phyloP scores from a whole-genome alignment of 352 stramenopile species.

The Sclerospora graminicola region DNA sequence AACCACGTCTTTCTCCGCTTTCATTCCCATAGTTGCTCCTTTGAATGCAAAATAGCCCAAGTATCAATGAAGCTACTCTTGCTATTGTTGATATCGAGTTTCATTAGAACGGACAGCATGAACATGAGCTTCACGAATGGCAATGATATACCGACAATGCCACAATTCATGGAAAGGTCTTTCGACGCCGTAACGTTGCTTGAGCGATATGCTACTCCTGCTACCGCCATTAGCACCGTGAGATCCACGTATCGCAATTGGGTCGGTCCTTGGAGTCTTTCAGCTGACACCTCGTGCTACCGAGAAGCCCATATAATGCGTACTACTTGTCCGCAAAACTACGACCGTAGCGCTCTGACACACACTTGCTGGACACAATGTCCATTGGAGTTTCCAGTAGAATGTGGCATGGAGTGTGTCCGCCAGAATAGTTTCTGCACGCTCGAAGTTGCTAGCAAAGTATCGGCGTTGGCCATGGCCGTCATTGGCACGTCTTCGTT shows the following conservation, averaged over 20 bases:
- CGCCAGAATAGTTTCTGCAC: slow-evolving; percentile 31
- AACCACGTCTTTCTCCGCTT: too few relatives aligned
- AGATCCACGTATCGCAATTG: slow-evolving; percentile 23
- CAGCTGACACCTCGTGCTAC: slow-evolving; percentile 16
- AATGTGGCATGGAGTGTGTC: slow-evolving; percentile 45
- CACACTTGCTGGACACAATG: slow-evolving; percentile 50
- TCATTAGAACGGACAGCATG: too few relatives aligned
- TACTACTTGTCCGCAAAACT: slow-evolving; percentile 24
- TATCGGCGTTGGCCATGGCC: slow-evolving; percentile 27
- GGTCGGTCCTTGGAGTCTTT: slow-evolving; percentile 26
- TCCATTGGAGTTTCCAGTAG: slow-evolving; percentile 40
- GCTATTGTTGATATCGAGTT: too few relatives aligned
- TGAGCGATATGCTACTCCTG: slow-evolving; percentile 3
- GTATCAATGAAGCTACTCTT: too few relatives aligned
- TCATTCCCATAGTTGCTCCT: too few relatives aligned
- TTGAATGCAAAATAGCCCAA: too few relatives aligned
- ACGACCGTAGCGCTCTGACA: slow-evolving; percentile 32
- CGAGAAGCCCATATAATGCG: slow-evolving; percentile 25
- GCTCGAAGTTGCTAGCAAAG: slow-evolving; percentile 32
- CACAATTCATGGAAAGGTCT: neutral
- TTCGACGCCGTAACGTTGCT: neutral
- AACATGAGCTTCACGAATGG: too few relatives aligned
- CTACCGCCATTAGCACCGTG: slow-evolving; percentile 13
- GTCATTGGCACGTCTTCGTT: slow-evolving; percentile 27
- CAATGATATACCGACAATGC: too few relatives aligned